Base-by-base conservation (phyloP, 495 filamentous ascomycete genomes). In the Penicillium cataractarum region DNA sequence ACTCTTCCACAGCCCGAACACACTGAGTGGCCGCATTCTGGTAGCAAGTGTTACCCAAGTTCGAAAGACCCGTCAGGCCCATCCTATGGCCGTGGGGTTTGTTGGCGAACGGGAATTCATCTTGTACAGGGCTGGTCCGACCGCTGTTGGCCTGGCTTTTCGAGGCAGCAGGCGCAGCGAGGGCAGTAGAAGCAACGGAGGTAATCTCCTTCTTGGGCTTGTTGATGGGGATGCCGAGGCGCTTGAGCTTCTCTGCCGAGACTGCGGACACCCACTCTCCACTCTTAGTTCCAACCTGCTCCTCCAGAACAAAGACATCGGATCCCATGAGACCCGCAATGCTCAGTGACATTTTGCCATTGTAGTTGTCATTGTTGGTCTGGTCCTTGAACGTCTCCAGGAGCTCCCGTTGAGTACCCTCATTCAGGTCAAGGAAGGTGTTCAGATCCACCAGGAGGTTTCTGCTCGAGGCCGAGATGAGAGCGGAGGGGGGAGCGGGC, bases 21-120 rank as follows among this genome's bases (percentile, higher is more conserved):
- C 95, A 98, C 72, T 99, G 95, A 54, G 97, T 76, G 22, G 96
- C 95, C 17, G 95, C 96, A 76, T 97, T 97, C 92, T 97, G 97
- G 74, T 98, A 99, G 76, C 95, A 99, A 0, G 95, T 97, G 67
- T 99, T 99, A 19, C 95, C 95, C 27, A 98, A 76, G 68, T 99
- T 99, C 57, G 84, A 87, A 49, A 99, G 77, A 31, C 95, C 95
- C 46, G 92, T 90, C 29, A 66, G 31, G 21, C 66, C 66, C 40
- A 66, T 27, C 10, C 46, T 31, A 19, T 84, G 88, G 17, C 93
- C 93, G 31, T 84, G 76, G 13, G 83, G 82, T 50, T 89, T 85
- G 54, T 89, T 85, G 52, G 91, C 82, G 55, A 92, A 90, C 56
- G 91, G 80, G 37, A 90, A 77, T 24, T 77, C 74, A 31, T 57